Base-by-base conservation (phyloP, 495 filamentous ascomycete genomes). In the Collariella sp. region DNA sequence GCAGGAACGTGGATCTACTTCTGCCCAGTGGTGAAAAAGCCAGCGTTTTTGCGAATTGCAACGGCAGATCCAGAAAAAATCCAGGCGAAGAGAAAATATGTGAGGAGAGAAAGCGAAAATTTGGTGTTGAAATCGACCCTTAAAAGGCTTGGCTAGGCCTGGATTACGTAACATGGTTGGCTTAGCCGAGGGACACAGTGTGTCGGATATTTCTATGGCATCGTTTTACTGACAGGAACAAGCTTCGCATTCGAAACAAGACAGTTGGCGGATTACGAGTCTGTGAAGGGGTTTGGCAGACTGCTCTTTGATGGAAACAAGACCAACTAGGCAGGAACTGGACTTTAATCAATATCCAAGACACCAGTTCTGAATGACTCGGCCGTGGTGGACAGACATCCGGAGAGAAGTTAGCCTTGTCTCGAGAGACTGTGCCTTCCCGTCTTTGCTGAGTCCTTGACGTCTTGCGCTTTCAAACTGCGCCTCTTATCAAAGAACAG, bases 1-100 rank as follows among this genome's bases (percentile, higher is more conserved):
- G 66, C 62, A 46, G 22, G 20, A 16, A 22, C 10, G 46, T 52
- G 62, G 29, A 20, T 70, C 68, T 70, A 60, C 68, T 70, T 70
- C 66, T 51, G 38, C 59, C 55, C 46, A 47, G 34, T 45, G 46
- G 41, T 54, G 62, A 69, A 69, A 43, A 56, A 43, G 53, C 65
- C 50, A 55, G 51, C 23, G 13, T 22, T 57, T n/a, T 47, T 58
- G 50, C 47, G 22, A 50, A 13, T 31, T 46, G 55, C 40, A 61
- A 47, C 24, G 51, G 59, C 50, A 43, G 41, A 52, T 53, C 47
- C 56, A 49, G 46, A 34, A 45, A 42, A 47, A 18, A 23, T 2
- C 38, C 31, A 34, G 51, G 51, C 51, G 51, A 53, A 53, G 51
- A 39, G 46, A 33, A 38, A 31, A 38, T 19, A 38, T 19, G 66